Base-by-base conservation (phyloP, 2,329 filamentous ascomycete genomes). In the Bertia moriformis region DNA sequence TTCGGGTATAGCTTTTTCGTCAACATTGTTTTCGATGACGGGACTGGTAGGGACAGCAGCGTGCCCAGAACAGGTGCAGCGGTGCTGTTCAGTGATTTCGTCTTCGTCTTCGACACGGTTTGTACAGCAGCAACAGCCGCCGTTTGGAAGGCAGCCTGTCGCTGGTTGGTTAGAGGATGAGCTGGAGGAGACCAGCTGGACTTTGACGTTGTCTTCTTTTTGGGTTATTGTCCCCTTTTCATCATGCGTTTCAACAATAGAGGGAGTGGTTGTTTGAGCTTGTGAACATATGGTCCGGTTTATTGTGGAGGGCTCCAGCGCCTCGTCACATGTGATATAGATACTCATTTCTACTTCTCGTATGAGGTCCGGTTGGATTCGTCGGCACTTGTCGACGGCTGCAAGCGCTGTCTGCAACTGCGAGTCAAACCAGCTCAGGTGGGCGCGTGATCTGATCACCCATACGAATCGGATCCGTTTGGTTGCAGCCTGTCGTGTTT, bases 381-480 rank as follows among this genome's bases (percentile, higher is more conserved):
- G 45, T 42, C 60, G 50, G 42, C 66, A 55, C 15, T 43, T 44
- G 18, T 61, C 49, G 24, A 67, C 58, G 35, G 71, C 63, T 2
- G 53, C 46, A 13, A 61, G 47, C 2, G 67, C 58, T 5, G 57
- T 50, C 1, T 62, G 59, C 1, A 78, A 55, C 45, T 74, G 64
- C 3, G 54, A 47, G 2, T 61, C 54, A 42, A 77, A 72, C 65
- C 71, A 76, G 13, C 52, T 57, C 2, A 73, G 49, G 37, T 72
- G 66, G 1, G 59, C 57, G 3, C 58, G 60, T n/a, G 64, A 63
- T 48, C 71, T 75, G 40, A 77, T 62, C 4, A 74, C 65, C 73
- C 73, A 78, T 7, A 73, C 56, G 43, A 73, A 73, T 1, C 65
- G 64, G 19, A 75, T 55, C 29, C 61, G 58, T 35, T 67, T 60